Base-by-base conservation (phyloP, 441 rosid species). In the Pelargonium australe region DNA sequence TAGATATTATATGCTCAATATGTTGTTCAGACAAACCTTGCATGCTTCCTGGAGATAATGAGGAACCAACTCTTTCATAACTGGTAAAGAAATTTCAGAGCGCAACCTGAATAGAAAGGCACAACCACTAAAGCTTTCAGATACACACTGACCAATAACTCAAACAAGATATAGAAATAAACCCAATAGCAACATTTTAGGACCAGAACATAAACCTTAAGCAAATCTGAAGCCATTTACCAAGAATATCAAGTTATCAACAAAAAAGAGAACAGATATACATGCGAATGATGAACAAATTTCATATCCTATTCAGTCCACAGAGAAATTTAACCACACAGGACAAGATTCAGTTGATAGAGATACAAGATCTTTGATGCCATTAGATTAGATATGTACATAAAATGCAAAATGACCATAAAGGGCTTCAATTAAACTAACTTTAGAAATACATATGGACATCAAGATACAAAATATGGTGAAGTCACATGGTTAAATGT, bases 21-120 rank as follows among this genome's bases (percentile, higher is more conserved):
- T 68, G 68, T 19, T 69, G 40, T 66, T 68, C 31, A 57, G 71
- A 69, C 79, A 64, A 82, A 95, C 99, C 96, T 93, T 95, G 78
- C 92, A 85, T 37, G 84, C 68, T 73, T 92, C 98, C 78, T 89
- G 97, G 75, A 95, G 98, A 84, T 95, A 95, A 82, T 95, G 97
- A 25, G 98, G 98, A 83, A 88, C 84, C 82, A 95, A 84, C 79
- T 95, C 98, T 88, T 85, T 91, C 90, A 89, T 85, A 64, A 95
- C 85, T 49, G 97, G 99, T 79, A 95, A 83, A 74, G 96, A 87
- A 80, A 95, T 88, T 84, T 95, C 99, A 76, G 99, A 83, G 70
- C 91, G 88, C 80, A 84, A 82, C 93, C 99, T 95, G 90, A 71
- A 70, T 61, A 70, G 11, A 75, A 41, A 41, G 72, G 14, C 67